A percentile compares a stretch with the other conserved stretches of the same genome.
Evolutionary conservation across 148 eudicot genomes (phyloP).

Genomic region (Fagopyrum esculentum): DNA sequence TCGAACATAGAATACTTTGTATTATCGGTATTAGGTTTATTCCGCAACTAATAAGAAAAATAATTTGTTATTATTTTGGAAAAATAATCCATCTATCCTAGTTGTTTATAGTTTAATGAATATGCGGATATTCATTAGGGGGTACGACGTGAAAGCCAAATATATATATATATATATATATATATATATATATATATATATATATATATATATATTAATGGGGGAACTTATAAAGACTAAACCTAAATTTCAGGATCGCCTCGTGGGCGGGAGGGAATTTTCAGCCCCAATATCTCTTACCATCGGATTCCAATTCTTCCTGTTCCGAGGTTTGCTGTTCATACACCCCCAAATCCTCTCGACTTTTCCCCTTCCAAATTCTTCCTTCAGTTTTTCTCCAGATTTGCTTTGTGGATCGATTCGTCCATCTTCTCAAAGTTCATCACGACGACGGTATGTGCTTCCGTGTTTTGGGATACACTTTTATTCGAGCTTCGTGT

Average conservation of each 20-base stretch:
- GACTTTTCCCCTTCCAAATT: not conserved
- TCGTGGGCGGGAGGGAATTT: conserved; percentile 5
- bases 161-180: no score
- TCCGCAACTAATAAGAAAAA: no score
- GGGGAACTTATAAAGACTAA: not conserved
- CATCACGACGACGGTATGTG: conserved; percentile 32
- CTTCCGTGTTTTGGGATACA: conserved; percentile 24
- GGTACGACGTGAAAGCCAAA: no score
- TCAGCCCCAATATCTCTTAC: conserved; percentile 1
- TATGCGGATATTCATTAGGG: not conserved
- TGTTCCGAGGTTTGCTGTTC: not conserved
- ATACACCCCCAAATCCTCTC: not conserved
- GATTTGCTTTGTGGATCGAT: not conserved
- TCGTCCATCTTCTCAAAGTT: conserved; percentile 26
- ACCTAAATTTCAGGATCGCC: conserved; percentile 4
- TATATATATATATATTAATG: no score
- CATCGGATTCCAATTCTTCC: conserved; percentile 3
- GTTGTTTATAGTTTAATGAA: not conserved
- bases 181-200: no score
- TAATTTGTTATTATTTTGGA: no score
- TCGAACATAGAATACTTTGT: no score
- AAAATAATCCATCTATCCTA: no score
- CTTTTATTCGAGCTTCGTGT: conserved; percentile 19
- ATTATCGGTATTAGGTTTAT: no score
- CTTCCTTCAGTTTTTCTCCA: not conserved